Evolutionary conservation across 78 protist genomes (phyloP).

Genomic region (Reticulomyxa filosa): DNA sequence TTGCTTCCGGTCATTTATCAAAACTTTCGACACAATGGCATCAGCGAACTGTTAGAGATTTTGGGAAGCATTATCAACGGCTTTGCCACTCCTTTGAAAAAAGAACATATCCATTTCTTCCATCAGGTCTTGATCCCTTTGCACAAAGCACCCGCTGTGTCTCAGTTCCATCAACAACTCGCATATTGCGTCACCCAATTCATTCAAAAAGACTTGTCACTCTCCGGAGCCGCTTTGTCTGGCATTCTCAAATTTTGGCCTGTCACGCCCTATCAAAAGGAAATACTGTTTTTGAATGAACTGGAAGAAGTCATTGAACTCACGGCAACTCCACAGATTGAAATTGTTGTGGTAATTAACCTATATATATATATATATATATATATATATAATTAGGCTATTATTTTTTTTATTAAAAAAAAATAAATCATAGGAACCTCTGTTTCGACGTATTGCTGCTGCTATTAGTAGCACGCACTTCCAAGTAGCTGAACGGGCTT

Average conservation of each 20-base stretch:
- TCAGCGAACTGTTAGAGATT: constrained; percentile 69
- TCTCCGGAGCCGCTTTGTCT: constrained; percentile 14
- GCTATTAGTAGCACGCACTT: constrained; percentile 38
- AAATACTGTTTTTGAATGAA: constrained; percentile 46
- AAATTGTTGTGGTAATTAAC: constrained; percentile 9
- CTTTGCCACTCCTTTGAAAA: constrained; percentile 78
- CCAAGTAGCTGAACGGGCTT: constrained; percentile 55
- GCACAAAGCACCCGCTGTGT: constrained; percentile 25
- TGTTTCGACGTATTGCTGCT: constrained; percentile 28
- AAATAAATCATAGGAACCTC: constrained; percentile 14
- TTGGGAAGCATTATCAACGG: constrained; percentile 72
- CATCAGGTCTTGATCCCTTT: constrained; percentile 50
- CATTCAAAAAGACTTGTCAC: constrained; percentile 47
- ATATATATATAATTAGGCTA: background rate
- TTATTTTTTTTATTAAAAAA: background rate
- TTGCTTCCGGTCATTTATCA: constrained; percentile 56
- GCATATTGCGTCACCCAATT: constrained; percentile 66
- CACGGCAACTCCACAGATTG: constrained; percentile 21
- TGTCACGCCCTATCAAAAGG: constrained; percentile 33
- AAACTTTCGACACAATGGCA: constrained; percentile 51
- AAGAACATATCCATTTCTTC: constrained; percentile 68
- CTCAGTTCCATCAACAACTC: constrained; percentile 45
- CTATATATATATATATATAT: no score
- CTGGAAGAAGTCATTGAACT: constrained; percentile 55
- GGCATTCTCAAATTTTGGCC: constrained; percentile 43